phyloP scores from a whole-genome alignment of 176 grass and related monocot species.

The Coix lacrymajobi region DNA sequence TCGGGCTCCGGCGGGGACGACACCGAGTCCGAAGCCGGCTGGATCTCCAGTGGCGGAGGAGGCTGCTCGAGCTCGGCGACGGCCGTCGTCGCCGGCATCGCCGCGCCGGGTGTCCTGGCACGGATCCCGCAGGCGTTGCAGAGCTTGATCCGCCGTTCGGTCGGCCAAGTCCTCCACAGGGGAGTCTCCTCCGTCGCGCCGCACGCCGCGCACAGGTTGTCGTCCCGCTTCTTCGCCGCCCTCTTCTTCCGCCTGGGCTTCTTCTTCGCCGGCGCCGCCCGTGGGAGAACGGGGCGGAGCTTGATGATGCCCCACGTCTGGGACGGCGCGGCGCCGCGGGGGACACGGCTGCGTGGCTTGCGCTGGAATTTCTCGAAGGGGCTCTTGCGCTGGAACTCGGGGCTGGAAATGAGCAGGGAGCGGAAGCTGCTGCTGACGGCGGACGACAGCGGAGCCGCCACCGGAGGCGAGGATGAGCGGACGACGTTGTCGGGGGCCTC shows the following conservation, averaged over 20 bases:
- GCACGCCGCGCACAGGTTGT: constrained; percentile 51
- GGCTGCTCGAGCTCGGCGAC: background rate
- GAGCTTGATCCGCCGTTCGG: constrained; percentile 42
- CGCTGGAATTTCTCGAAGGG: too few relatives aligned
- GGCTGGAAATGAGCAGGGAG: too few relatives aligned
- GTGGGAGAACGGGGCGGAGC: too few relatives aligned
- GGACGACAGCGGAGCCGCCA: too few relatives aligned
- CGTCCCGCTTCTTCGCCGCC: constrained; percentile 23
- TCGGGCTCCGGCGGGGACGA: constrained; percentile 9
- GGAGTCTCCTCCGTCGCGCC: constrained; percentile 60
- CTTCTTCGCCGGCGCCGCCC: constrained; percentile 9
- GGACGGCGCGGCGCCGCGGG: too few relatives aligned
- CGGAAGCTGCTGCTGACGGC: too few relatives aligned
- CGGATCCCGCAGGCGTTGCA: constrained; percentile 72
- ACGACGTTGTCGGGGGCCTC: too few relatives aligned
- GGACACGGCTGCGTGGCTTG: background rate
- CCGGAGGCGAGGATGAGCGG: too few relatives aligned
- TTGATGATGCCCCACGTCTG: too few relatives aligned
- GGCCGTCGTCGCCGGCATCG: background rate
- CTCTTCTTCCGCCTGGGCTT: background rate
- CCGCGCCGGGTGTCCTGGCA: constrained; percentile 26
- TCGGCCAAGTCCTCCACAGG: constrained; percentile 61
- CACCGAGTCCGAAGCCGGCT: constrained; percentile 13
- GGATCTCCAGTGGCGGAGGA: background rate
- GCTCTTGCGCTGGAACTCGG: too few relatives aligned